Evolutionary conservation across 768 basidiomycete species (phyloP).

Genomic region (Lyophyllum atratum): DNA sequence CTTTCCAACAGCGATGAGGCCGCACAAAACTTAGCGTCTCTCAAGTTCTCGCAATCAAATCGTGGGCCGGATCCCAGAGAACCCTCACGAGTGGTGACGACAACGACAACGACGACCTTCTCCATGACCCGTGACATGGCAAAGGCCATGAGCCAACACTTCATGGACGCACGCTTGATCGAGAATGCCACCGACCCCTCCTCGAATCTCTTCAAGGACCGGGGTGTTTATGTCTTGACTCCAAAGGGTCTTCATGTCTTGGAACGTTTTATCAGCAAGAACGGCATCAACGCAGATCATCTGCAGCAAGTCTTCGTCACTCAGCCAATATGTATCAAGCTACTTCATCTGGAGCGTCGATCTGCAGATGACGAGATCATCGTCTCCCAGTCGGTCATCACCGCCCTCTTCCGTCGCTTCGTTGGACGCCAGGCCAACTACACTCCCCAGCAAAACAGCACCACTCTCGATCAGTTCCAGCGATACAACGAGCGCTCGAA

Average conservation of each 20-base stretch:
- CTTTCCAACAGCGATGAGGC: conserved; percentile 81
- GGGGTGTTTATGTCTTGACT: conserved; percentile 93
- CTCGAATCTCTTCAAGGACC: conserved; percentile 93
- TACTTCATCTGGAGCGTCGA: conserved; percentile 94
- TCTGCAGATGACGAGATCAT: conserved; percentile 96
- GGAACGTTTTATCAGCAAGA: conserved; percentile 99
- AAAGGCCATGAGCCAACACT: conserved; percentile 99
- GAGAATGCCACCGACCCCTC: conserved; percentile 93
- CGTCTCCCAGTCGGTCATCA: conserved; percentile 91
- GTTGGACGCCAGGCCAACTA: conserved; percentile 88
- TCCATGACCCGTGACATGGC: conserved; percentile 99
- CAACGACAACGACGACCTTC: conserved; percentile 98
- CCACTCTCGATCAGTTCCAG: conserved; percentile 60
- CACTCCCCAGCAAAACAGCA: conserved; percentile 44
- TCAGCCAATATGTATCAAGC: conserved; percentile 96
- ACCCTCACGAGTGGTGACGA: conserved; percentile 96
- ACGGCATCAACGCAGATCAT: conserved; percentile 95
- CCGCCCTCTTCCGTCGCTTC: conserved; percentile 94
- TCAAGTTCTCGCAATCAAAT: conserved; percentile 99
- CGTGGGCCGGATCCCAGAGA: conserved; percentile 98
- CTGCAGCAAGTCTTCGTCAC: conserved; percentile 86
- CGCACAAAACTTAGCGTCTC: conserved; percentile 85
- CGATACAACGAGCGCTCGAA: conserved; percentile 81
- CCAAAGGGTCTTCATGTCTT: conserved; percentile 98
- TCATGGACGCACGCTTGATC: conserved; percentile 98